Evolutionary conservation across 2,329 filamentous ascomycete genomes (phyloP), one percentile per base, ranked within the genome.

Genomic region (Orbilia ellipsospora): DNA sequence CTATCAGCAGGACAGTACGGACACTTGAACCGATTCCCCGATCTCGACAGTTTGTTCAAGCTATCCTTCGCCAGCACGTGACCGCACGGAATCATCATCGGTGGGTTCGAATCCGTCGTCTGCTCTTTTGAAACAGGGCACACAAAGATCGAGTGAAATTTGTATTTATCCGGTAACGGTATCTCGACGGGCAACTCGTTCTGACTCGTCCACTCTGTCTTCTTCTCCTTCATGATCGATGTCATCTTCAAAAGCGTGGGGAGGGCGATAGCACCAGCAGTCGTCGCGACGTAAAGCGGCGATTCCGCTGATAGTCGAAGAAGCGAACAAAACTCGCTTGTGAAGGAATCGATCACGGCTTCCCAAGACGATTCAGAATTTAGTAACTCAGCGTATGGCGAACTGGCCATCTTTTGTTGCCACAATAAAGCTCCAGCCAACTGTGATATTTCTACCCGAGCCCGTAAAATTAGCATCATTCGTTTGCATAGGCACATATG

Each of bases 121-220:
- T 99, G 95, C 81, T 97, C 95, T 82, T 98, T 98, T 80, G 91
- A 94, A 4, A 99, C 95, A 0, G 95, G 95, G 81, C 95, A 99
- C 50, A 99, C 95, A 81, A 99, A 99, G 81, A 99, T 97, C 67
- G 92, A 92, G 82, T 99, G 95, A 84, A 96, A 99, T 62, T 87
- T 85, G 80, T 90, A 90, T 4, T 85, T 85, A 1, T 86, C 86
- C 1, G 89, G 89, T 2, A 90, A 83, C 0, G 89, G 87, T 15
- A 90, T 90, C 82, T 90, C 89, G 51, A 90, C 95, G 0, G 94
- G 93, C 16, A 99, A 85, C 82, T 99, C 95, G 80, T 95, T 90
- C 75, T 91, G 88, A 3, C 92, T 94, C 0, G 94, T 97, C 95
- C 95, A 99, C 82, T 96, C 94, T 0, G 94, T 96, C 77, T 92